These are phyloP conservation scores for Candida sanyaensis DNA, from an alignment of 1,139 yeast genomes.

Conservation along the genomic window DNA sequence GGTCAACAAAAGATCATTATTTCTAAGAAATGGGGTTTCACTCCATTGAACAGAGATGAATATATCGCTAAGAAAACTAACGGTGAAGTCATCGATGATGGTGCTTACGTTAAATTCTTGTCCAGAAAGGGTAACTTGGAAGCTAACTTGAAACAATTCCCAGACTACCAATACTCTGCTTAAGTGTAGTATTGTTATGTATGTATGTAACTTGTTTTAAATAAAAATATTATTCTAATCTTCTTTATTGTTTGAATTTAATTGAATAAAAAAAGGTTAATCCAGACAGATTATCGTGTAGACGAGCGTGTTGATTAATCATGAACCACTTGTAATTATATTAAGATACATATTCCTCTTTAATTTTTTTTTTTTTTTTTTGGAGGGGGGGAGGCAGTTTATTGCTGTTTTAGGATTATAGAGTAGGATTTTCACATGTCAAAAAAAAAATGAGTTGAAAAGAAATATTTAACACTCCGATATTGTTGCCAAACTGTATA, in stretches of 20 bases:
- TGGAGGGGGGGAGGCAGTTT: no score
- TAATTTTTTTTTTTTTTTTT: not conserved
- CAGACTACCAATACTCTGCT: constrained; percentile 73
- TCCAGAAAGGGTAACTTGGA: constrained; percentile 95
- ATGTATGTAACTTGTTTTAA: not conserved
- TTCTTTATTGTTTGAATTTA: not conserved
- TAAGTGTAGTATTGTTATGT: constrained; percentile 17
- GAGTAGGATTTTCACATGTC: not conserved
- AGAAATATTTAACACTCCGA: no score
- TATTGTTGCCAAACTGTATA: no score
- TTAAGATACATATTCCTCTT: not conserved
- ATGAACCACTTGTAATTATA: not conserved
- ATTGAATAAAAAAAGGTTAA: no score
- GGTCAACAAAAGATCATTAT: constrained; percentile 99
- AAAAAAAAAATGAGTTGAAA: no score
- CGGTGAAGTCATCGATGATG: constrained; percentile 99
- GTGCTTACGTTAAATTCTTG: constrained; percentile 99
- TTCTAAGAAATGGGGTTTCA: constrained; percentile 99
- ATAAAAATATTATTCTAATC: not conserved
- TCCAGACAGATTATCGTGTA: no score
- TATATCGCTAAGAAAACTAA: constrained; percentile 91
- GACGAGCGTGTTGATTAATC: no score
- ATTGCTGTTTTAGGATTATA: not conserved
- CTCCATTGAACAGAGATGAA: constrained; percentile 97
- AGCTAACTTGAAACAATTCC: constrained; percentile 92